A percentile compares a stretch with the other conserved stretches of the same genome.
Evolutionary conservation across 2,329 filamentous ascomycete species (phyloP).

Genomic region (Xylaria sp.): DNA sequence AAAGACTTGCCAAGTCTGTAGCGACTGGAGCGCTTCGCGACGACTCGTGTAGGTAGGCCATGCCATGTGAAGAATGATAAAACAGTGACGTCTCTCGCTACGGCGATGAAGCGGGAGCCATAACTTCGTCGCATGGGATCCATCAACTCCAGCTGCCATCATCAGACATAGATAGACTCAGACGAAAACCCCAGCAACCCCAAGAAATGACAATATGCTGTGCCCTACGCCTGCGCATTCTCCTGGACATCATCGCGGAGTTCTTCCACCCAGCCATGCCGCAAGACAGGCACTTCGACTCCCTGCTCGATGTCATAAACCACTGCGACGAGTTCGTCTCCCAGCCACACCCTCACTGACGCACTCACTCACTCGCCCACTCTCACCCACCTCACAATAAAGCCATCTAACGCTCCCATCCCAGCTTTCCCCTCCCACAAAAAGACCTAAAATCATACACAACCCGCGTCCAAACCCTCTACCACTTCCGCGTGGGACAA

Average conservation of each 20-base stretch:
- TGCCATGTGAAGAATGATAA: neutral
- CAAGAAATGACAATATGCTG: neutral
- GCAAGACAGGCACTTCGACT: neutral
- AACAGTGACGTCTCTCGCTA: neutral
- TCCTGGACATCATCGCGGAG: constrained; percentile 4
- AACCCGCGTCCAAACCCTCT: constrained; percentile 19
- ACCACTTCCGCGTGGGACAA: constrained; percentile 30
- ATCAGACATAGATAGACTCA: neutral
- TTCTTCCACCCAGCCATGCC: neutral
- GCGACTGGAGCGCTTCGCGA: neutral
- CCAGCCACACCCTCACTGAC: too few species aligned
- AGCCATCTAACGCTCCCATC: neutral
- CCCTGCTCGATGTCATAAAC: constrained; percentile 20
- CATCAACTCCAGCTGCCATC: neutral
- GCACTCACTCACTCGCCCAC: too few species aligned
- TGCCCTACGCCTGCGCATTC: neutral
- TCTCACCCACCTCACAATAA: neutral
- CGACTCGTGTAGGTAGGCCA: too few species aligned
- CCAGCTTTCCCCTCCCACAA: constrained; percentile 29
- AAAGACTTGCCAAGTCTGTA: neutral
- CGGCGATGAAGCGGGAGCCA: neutral
- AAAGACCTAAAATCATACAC: constrained; percentile 26
- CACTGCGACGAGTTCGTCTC: constrained; percentile 31
- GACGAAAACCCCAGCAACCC: neutral
- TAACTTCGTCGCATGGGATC: neutral